These are phyloP conservation scores for Massariosphaeria phaeospora DNA, from an alignment of 495 filamentous ascomycete species.

Conservation along the genomic window DNA sequence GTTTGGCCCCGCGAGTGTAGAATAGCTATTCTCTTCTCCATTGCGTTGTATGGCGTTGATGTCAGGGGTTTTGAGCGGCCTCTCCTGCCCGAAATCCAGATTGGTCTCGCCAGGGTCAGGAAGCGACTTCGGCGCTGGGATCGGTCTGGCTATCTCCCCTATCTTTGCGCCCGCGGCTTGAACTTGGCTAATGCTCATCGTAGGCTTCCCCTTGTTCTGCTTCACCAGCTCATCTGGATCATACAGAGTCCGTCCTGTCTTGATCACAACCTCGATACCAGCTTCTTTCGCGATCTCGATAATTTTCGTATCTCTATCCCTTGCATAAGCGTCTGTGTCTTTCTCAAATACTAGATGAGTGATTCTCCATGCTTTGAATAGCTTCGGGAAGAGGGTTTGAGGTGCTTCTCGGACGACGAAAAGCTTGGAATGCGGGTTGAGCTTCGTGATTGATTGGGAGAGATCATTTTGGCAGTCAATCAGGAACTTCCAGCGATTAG, in stretches of 20 bases:
- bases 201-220: conserved; percentile 60
- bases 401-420: conserved; percentile 64
- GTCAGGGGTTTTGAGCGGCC: conserved; percentile 46
- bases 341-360: conserved; percentile 70
- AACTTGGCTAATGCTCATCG: conserved; percentile 63
- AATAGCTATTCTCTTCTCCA: conserved; percentile 50
- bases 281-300: conserved; percentile 53
- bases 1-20: conserved; percentile 54
- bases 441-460: conserved; percentile 53
- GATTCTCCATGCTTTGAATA: conserved; percentile 63
- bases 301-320: conserved; percentile 53
- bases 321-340: conserved; percentile 65
- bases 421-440: conserved; percentile 61
- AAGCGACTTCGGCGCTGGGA: conserved; percentile 50
- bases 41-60: conserved; percentile 51
- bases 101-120: conserved; percentile 58
- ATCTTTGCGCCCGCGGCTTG: conserved; percentile 46
- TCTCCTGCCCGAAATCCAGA: conserved; percentile 51
- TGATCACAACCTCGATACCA: conserved; percentile 58
- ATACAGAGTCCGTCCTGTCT: conserved; percentile 59
- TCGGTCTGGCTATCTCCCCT: conserved; percentile 52
- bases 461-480: conserved; percentile 63
- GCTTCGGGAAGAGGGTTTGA: conserved; percentile 59
- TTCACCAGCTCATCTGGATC: conserved; percentile 61
- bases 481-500: conserved; percentile 64